Percentiles rank a stretch among this genome's conserved stretches.
Evolutionary conservation across 2,329 filamentous ascomycete species (phyloP).

Genomic region (Rhynchosporium graminicola): DNA sequence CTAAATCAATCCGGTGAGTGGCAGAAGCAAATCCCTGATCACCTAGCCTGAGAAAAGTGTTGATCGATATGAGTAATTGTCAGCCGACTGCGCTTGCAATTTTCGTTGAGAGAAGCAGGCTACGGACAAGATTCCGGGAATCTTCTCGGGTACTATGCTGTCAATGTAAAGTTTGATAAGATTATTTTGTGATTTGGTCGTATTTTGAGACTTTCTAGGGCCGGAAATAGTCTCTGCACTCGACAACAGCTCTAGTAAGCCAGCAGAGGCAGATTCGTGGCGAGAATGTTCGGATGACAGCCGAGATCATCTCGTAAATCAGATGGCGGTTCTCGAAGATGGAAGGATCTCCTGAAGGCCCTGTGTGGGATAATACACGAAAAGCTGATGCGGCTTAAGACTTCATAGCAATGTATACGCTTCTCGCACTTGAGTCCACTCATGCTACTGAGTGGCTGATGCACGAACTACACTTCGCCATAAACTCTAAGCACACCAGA

Average conservation of each 20-base stretch:
- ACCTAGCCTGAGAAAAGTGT: background rate
- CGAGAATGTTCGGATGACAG: background rate
- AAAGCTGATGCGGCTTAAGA: background rate
- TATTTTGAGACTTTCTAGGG: background rate
- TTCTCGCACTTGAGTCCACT: too few relatives aligned
- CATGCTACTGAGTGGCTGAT: too few relatives aligned
- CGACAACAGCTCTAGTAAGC: background rate
- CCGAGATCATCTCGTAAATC: background rate
- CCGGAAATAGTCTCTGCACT: background rate
- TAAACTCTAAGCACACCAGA: too few relatives aligned
- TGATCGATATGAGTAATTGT: background rate
- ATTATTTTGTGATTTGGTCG: background rate
- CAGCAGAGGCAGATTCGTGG: background rate
- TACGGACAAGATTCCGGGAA: background rate
- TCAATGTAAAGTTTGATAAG: background rate
- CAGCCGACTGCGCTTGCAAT: background rate
- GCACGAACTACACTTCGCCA: too few relatives aligned
- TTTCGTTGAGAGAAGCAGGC: too few relatives aligned
- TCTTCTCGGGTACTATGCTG: background rate
- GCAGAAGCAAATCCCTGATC: background rate
- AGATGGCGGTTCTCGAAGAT: background rate
- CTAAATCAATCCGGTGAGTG: background rate
- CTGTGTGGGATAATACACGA: background rate
- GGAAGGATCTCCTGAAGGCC: background rate
- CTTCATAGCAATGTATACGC: too few relatives aligned